A percentile compares a stretch with the other conserved stretches of the same genome.
phyloP scores from a whole-genome alignment of 2,329 filamentous ascomycete genomes.

The Stemphylium beticola region DNA sequence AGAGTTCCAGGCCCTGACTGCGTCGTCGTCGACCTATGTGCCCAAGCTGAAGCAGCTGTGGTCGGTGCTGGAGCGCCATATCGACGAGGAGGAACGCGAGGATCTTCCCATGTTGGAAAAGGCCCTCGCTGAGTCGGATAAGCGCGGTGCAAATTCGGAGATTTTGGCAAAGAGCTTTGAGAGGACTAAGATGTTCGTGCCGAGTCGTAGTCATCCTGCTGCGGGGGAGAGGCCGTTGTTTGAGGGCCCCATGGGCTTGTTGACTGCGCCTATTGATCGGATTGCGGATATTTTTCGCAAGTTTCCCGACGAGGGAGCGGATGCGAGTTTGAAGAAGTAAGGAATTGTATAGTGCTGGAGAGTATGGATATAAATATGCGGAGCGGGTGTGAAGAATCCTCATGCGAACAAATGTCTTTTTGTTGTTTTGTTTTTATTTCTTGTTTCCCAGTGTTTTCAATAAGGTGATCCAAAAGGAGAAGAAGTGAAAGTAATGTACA shows the following conservation, averaged over 20 bases:
- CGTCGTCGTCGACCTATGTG: slow-evolving; percentile 27
- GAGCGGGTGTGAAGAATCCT: too few species aligned
- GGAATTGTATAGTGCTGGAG: too few species aligned
- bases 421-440: too few species aligned
- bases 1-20: slow-evolving; percentile 38
- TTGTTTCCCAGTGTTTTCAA: too few species aligned
- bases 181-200: slow-evolving; percentile 41
- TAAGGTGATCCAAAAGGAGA: too few species aligned
- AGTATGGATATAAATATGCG: too few species aligned
- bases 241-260: slow-evolving; percentile 60
- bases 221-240: slow-evolving; percentile 60
- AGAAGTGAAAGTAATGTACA: too few species aligned
- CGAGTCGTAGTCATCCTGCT: slow-evolving; percentile 38
- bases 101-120: slow-evolving; percentile 41
- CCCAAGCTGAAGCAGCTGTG: slow-evolving; percentile 35
- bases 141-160: slow-evolving; percentile 28
- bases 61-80: slow-evolving; percentile 32
- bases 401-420: too few species aligned
- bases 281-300: slow-evolving; percentile 62
- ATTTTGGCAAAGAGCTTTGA: slow-evolving; percentile 38
- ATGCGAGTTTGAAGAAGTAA: slow-evolving; percentile 19
- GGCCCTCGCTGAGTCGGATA: slow-evolving; percentile 16
- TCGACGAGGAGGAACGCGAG: slow-evolving; percentile 40
- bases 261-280: slow-evolving; percentile 64
- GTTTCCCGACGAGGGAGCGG: slow-evolving; percentile 53